Evolutionary conservation across 176 grass and related monocot genomes (phyloP).

Genomic region (Phoenix dactylifera): DNA sequence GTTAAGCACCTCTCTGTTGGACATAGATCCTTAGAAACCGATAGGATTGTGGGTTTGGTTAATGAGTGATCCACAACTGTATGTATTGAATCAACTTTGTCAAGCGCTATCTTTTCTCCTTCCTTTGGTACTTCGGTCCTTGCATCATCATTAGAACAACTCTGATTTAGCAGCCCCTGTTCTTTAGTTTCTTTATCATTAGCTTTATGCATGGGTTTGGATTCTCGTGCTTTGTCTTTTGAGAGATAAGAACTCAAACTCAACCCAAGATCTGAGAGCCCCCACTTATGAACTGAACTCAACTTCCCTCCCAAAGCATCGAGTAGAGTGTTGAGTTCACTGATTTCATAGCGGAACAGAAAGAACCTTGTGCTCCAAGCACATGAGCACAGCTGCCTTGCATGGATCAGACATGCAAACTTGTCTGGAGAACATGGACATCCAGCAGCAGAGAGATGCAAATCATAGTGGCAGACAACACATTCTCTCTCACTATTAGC

Average conservation of each 20-base stretch:
- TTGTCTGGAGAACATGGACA: constrained; percentile 57
- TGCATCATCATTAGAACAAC: constrained; percentile 23
- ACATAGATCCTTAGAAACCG: constrained; percentile 17
- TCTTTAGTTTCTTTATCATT: constrained; percentile 21
- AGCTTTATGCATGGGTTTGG: background rate
- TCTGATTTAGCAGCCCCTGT: constrained; percentile 4
- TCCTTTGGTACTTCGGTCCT: constrained; percentile 32
- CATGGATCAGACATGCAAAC: constrained; percentile 69
- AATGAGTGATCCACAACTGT: constrained; percentile 4
- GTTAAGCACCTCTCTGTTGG: background rate
- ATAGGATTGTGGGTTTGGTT: constrained; percentile 22
- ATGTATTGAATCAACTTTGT: constrained; percentile 3
- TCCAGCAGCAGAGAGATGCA: constrained; percentile 75
- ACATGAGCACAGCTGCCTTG: constrained; percentile 76
- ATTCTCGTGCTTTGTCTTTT: constrained; percentile 44
- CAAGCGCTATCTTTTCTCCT: constrained; percentile 21
- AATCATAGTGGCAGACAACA: constrained; percentile 85
- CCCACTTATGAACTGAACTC: constrained; percentile 89
- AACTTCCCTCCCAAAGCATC: constrained; percentile 83
- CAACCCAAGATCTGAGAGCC: constrained; percentile 59
- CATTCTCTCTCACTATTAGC: constrained; percentile 59
- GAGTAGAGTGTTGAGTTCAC: constrained; percentile 72
- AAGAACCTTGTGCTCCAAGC: constrained; percentile 64
- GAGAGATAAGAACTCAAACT: constrained; percentile 58
- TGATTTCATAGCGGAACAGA: constrained; percentile 77